These are phyloP conservation scores for Volvox africanus DNA, from an alignment of 139 green algal genomes.

Conservation along the genomic window DNA sequence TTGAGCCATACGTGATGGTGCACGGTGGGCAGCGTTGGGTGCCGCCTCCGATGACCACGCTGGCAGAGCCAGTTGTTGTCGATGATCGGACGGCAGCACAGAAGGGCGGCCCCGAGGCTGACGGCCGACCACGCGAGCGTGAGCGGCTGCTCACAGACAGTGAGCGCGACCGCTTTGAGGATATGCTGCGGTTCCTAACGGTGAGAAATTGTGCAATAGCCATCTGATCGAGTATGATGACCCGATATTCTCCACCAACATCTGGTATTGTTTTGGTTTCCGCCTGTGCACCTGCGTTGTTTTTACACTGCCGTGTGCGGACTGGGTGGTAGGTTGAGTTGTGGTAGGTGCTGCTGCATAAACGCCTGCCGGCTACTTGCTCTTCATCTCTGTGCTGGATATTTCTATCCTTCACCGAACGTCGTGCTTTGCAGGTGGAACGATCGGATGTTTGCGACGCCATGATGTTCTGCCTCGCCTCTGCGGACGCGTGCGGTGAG, in stretches of 20 bases:
- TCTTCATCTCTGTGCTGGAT: too few species aligned
- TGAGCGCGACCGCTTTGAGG: slow-evolving; percentile 89
- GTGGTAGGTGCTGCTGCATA: too few species aligned
- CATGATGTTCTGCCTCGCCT: slow-evolving; percentile 95
- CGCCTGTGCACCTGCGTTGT: too few species aligned
- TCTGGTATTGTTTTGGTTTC: too few species aligned
- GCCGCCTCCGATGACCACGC: slow-evolving; percentile 68
- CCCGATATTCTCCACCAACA: too few species aligned
- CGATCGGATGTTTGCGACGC: slow-evolving; percentile 67
- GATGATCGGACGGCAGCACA: slow-evolving; percentile 43
- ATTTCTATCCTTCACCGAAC: too few species aligned
- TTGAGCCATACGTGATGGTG: slow-evolving; percentile 95
- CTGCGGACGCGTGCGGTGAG: slow-evolving; percentile 87
- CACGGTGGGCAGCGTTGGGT: slow-evolving; percentile 80
- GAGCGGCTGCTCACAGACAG: slow-evolving; percentile 70
- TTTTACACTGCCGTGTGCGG: too few species aligned
- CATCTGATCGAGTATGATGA: too few species aligned
- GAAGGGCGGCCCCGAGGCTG: slow-evolving; percentile 28
- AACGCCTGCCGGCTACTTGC: too few species aligned
- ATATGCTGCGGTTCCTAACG: slow-evolving; percentile 88
- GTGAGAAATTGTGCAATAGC: slow-evolving; percentile 43
- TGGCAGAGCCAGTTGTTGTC: slow-evolving; percentile 14
- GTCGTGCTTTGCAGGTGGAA: slow-evolving; percentile 55
- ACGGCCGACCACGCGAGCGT: slow-evolving; percentile 23
- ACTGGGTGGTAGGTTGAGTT: too few species aligned